Evolutionary conservation across 2,329 filamentous ascomycete genomes (phyloP).

Genomic region (Ceratocystis cubensis): DNA sequence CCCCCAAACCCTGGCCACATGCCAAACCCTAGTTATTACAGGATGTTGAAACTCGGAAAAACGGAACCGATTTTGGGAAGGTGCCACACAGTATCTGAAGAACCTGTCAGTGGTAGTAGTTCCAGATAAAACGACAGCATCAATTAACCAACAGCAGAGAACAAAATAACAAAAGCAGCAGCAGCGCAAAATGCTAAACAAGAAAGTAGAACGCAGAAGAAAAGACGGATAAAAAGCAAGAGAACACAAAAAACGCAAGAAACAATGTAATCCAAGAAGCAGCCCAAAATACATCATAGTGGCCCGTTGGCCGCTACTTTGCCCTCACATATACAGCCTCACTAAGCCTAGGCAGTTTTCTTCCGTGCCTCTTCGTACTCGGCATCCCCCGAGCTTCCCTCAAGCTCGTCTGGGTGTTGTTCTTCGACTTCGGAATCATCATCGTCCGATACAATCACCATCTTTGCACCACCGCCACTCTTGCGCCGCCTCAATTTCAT

Average conservation of each 20-base stretch:
- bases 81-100: no score
- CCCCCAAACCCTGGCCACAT: no score
- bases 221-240: not conserved
- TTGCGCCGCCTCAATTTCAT: slow-evolving; percentile 55
- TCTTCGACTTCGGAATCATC: slow-evolving; percentile 36
- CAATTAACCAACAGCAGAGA: not conserved
- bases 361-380: slow-evolving; percentile 34
- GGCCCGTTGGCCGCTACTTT: not conserved
- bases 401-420: slow-evolving; percentile 26
- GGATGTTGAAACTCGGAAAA: no score
- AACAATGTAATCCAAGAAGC: not conserved
- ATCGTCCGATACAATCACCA: slow-evolving; percentile 30
- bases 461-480: slow-evolving; percentile 34
- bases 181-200: not conserved
- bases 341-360: slow-evolving; percentile 26
- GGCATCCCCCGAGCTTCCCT: slow-evolving; percentile 34
- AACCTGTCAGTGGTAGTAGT: not conserved
- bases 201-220: not conserved
- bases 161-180: not conserved
- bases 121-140: not conserved
- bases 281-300: not conserved
- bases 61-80: no score
- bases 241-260: not conserved
- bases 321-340: not conserved
- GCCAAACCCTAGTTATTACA: no score